A percentile compares a stretch with the other conserved stretches of the same genome.
Conservation (phyloP, 2,329 filamentous ascomycete species). For the Colletotrichum kahawae region DNA sequence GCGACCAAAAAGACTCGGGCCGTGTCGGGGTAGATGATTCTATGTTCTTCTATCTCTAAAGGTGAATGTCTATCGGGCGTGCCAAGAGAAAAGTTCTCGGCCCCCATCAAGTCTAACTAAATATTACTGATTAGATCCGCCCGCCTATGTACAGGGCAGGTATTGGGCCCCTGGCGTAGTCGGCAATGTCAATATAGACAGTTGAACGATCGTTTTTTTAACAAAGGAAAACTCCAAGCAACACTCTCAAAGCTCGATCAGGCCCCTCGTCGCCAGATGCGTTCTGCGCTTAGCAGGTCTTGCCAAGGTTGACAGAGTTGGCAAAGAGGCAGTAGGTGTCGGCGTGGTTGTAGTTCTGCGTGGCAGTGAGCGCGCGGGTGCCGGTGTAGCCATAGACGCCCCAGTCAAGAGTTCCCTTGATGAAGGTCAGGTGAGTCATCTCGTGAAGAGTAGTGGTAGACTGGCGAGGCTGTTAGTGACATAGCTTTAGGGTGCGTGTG, state of each 20-base stretch:
- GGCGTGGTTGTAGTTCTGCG: slow-evolving; percentile 22
- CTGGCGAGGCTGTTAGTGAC: slow-evolving; percentile 58
- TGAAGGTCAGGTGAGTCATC: slow-evolving; percentile 63
- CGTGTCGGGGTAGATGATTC: background rate
- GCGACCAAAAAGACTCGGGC: background rate
- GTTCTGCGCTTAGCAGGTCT: background rate
- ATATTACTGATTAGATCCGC: background rate
- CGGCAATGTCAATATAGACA: background rate
- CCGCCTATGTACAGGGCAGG: background rate
- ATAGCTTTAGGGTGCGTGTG: slow-evolving; percentile 34
- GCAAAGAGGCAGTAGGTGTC: slow-evolving; percentile 24
- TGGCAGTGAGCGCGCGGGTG: background rate
- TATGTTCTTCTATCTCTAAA: slow-evolving; percentile 8
- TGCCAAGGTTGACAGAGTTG: slow-evolving; percentile 14
- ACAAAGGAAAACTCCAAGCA: background rate
- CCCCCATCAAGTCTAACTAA: background rate
- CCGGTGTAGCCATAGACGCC: slow-evolving; percentile 23
- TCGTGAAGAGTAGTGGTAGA: slow-evolving; percentile 71
- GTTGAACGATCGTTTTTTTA: background rate
- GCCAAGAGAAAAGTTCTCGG: background rate
- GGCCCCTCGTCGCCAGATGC: background rate
- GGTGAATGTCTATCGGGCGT: background rate
- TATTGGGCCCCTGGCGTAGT: background rate
- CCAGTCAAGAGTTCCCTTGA: slow-evolving; percentile 53
- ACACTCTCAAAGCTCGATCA: background rate